Conservation (phyloP, 805 yeast genomes). For the Candida anglica region DNA sequence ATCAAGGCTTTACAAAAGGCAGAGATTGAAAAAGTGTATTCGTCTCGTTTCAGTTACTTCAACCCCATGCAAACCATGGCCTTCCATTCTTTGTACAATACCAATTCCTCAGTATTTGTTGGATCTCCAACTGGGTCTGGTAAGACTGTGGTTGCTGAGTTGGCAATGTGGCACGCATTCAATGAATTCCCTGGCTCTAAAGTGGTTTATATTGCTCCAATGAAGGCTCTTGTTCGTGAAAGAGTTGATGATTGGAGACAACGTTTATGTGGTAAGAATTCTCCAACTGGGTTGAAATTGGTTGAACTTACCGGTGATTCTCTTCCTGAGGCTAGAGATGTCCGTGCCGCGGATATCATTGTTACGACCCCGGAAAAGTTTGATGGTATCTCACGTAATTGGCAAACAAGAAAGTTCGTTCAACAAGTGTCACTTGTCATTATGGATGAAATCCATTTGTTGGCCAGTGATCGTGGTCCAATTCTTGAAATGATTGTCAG, state of each 20-base stretch:
- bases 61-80: conserved; percentile 99
- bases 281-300: conserved; percentile 41
- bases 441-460: conserved; percentile 81
- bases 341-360: conserved; percentile 67
- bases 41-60: conserved; percentile 70
- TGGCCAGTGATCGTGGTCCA: conserved; percentile 85
- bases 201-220: conserved; percentile 82
- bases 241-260: conserved; percentile 77
- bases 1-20: conserved; percentile 70
- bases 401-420: conserved; percentile 77
- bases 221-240: conserved; percentile 83
- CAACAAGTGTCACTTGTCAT: conserved; percentile 71
- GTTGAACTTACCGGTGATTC: conserved; percentile 85
- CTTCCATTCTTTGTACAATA: conserved; percentile 82
- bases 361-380: conserved; percentile 85
- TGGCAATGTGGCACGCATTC: conserved; percentile 97
- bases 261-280: conserved; percentile 39
- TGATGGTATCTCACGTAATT: conserved; percentile 82
- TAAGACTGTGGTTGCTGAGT: conserved; percentile 93
- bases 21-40: conserved; percentile 65
- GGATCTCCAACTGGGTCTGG: conserved; percentile 99
- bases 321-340: conserved; percentile 64
- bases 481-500: conserved; percentile 87
- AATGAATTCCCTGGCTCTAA: conserved; percentile 75
- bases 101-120: conserved; percentile 75